Base-by-base conservation (phyloP, 1,139 yeast genomes). In the Protomyces macrosporus region DNA sequence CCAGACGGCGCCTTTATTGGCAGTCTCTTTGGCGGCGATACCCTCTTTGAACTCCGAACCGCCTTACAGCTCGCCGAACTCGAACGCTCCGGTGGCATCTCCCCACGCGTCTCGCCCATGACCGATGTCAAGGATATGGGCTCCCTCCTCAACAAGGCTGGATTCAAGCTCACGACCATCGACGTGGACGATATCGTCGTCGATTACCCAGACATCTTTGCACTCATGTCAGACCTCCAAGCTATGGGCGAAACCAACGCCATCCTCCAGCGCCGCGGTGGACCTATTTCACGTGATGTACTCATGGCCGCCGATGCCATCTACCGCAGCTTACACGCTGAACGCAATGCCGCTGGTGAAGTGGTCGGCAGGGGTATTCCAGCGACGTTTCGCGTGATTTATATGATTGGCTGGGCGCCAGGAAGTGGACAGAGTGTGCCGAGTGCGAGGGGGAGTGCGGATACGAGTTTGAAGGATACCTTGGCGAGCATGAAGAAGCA, bases 391-490 rank as follows among this genome's bases (percentile, higher is more conserved):
- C 78, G 90, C 67, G 82, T 89, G 59, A 83, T 89, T 23, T 86
- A 85, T 72, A 85, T 89, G 89, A 87, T 89, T 72, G 96, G 96
- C 0, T 89, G 96, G 96, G 89, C 88, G 74, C 85, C 86, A 69
- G 81, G 88, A 66, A 82, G 80, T 5, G 72, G 75, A 63, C 90
- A 88, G 71, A 90, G 90, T 3, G 78, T 85, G 71, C 95, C 96
- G 0, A 78, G 87, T 68, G 81, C 81, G 63, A 78, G 95, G 68
- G 96, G 96, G 0, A 72, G 86, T 14, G 95, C 86, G 0, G 82
- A 85, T 70, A 78, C 87, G 42, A 84, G 79, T 68, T 76, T 88
- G 72, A 86, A 86, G 73, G 90, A 87, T 7, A 58, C 62, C 6
- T 34, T 58, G 33, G 56, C 40, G 52, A 55, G 53, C 9, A 14